phyloP scores from a whole-genome alignment of 139 green algal genomes.

The Coelastrella sp. region DNA sequence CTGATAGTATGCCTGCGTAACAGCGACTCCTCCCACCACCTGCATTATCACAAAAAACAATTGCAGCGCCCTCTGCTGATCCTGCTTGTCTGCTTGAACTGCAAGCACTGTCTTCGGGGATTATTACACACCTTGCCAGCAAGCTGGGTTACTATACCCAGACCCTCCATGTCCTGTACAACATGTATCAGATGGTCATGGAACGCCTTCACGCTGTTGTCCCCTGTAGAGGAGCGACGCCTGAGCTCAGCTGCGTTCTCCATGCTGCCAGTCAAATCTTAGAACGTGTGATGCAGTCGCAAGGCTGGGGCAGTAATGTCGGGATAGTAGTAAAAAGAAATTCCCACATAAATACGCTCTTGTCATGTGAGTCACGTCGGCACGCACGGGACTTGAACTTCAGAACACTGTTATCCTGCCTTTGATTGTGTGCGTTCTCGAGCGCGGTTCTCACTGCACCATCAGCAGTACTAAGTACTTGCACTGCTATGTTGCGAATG shows the following conservation, averaged over 20 bases:
- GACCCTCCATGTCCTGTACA: conserved; percentile 18
- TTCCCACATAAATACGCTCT: no score
- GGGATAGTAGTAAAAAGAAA: background rate
- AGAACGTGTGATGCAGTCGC: background rate
- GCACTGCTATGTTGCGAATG: no score
- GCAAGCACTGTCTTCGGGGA: background rate
- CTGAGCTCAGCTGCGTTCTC: background rate
- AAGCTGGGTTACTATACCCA: conserved; percentile 39
- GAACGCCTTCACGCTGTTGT: background rate
- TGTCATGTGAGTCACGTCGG: no score
- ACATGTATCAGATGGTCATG: conserved; percentile 5
- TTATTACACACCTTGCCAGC: conserved; percentile 26
- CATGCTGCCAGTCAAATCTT: background rate
- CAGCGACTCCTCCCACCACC: conserved; percentile 41
- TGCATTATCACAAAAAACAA: background rate
- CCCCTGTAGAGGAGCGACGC: background rate
- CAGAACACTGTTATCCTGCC: no score
- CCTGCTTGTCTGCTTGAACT: background rate
- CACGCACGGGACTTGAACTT: no score
- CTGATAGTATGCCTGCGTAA: conserved; percentile 44
- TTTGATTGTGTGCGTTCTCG: no score
- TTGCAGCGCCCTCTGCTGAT: background rate
- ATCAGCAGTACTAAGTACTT: no score
- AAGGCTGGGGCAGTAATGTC: background rate
- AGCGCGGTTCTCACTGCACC: no score